Conservation (phyloP, 2,329 filamentous ascomycete species). For the Lomentospora prolificans region DNA sequence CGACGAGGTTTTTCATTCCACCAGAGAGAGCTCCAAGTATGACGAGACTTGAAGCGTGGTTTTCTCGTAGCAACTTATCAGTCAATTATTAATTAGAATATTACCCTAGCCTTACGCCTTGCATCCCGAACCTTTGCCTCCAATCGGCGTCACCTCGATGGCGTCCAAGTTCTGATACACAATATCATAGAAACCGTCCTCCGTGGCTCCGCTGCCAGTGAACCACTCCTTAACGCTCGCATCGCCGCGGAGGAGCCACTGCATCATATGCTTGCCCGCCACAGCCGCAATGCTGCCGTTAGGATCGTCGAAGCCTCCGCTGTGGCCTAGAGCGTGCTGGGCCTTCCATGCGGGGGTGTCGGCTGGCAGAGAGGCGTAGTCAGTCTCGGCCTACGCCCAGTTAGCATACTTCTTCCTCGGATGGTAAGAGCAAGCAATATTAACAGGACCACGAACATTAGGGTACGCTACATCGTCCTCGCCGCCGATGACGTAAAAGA, state of each 20-base stretch:
- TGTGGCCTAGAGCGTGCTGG: neutral
- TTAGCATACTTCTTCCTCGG: neutral
- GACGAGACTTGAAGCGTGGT: no score
- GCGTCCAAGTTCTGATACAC: neutral
- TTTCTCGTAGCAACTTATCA: no score
- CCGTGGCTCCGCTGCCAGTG: neutral
- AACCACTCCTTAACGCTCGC: neutral
- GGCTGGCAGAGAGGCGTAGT: neutral
- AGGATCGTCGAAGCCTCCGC: neutral
- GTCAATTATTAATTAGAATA: no score
- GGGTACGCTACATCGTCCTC: neutral
- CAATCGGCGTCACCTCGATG: neutral
- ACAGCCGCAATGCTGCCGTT: neutral
- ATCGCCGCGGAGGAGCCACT: neutral
- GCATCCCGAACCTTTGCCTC: neutral
- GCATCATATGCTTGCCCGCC: neutral
- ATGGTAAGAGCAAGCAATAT: neutral
- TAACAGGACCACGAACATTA: neutral
- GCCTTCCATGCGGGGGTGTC: neutral
- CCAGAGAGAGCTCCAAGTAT: neutral
- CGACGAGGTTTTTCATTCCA: neutral
- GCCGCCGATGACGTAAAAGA: neutral
- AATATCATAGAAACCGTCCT: neutral
- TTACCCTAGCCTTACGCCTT: neutral
- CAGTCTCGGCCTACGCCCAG: neutral